Evolutionary conservation across 345 rosid genomes (phyloP), one percentile per base, ranked within the genome.

Genomic region (Euphorbia tirucalli): DNA sequence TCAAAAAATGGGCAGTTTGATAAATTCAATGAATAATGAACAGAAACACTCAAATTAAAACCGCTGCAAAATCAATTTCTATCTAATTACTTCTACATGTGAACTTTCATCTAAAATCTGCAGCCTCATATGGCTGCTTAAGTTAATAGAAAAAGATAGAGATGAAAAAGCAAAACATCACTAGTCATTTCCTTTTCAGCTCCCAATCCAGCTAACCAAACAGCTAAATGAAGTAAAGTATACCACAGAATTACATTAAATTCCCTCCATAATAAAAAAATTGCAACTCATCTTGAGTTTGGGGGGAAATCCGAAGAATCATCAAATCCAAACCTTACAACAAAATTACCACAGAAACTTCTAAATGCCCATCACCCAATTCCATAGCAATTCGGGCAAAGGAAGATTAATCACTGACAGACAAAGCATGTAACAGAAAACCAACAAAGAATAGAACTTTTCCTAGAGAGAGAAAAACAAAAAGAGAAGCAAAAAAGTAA

Each of bases 401-500:
- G 18, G 16, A 18, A 55, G 27, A 28, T 19, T 21, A 69, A 18
- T 19, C 48, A n/a, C n/a, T n/a, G n/a, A n/a, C 48, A 27, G 41
- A 3, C 3, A 24, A 11, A 43, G 5, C 4, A n/a, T n/a, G n/a
- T n/a, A n/a, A n/a, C 21, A 14, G 21, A 15, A 2, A 19, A 24
- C 31, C 7, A 11, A 15, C 1, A 3, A 63, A 19, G 24, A 52
- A 54, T 5, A n/a, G 0, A 44, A 57, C 8, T 11, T 66, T 22
- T 25, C 11, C 13, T 5, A 30, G 7, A 7, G 46, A 73, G 25
- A 31, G n/a, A n/a, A n/a, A n/a, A n/a, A n/a, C n/a, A n/a, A n/a
- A n/a, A n/a, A n/a, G n/a, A n/a, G 24, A 14, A 39, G 25, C 10
- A 16, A 56, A 25, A 2, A 37, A 24, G 6, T 18, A 70, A 87